These are phyloP conservation scores for Kodamaea jinghongensis DNA, from an alignment of 805 yeast genomes.

Conservation along the genomic window DNA sequence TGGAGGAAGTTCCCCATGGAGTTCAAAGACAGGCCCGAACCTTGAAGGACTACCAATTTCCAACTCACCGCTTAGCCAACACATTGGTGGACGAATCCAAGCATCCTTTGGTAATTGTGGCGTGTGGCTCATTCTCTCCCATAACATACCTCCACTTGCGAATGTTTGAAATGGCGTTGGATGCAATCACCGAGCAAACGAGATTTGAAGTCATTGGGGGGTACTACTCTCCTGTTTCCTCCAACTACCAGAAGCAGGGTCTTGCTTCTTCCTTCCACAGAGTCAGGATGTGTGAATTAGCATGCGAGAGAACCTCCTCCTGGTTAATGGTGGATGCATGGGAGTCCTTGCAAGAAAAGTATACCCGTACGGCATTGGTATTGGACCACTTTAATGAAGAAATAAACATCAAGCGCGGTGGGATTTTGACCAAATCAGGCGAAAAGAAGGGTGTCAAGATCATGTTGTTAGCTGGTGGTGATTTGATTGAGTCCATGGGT, in stretches of 20 bases:
- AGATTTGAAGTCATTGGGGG: conserved; percentile 96
- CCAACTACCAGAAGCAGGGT: conserved; percentile 90
- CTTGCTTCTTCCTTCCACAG: conserved; percentile 85
- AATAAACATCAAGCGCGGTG: conserved; percentile 85
- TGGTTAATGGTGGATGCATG: conserved; percentile 99
- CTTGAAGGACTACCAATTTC: conserved; percentile 71
- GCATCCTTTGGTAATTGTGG: conserved; percentile 88
- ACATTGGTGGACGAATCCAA: conserved; percentile 70
- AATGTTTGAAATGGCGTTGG: conserved; percentile 99
- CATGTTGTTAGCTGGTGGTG: conserved; percentile 97
- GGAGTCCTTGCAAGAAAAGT: conserved; percentile 90
- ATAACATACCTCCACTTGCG: conserved; percentile 91
- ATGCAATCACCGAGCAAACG: conserved; percentile 86
- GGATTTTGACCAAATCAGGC: conserved; percentile 61
- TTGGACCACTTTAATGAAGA: conserved; percentile 96
- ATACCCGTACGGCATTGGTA: conserved; percentile 92
- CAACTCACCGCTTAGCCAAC: conserved; percentile 79
- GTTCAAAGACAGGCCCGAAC: conserved; percentile 80
- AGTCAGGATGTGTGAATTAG: conserved; percentile 96
- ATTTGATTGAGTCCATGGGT: conserved; percentile 97
- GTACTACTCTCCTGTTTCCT: conserved; percentile 90
- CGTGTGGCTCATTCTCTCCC: conserved; percentile 97
- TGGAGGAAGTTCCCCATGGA: conserved; percentile 97
- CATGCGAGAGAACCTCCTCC: conserved; percentile 92
- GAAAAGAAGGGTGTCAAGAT: conserved; percentile 79